These are phyloP conservation scores for Nicotiana sylvestris DNA, from an alignment of 257 asterid genomes.

Conservation along the genomic window DNA sequence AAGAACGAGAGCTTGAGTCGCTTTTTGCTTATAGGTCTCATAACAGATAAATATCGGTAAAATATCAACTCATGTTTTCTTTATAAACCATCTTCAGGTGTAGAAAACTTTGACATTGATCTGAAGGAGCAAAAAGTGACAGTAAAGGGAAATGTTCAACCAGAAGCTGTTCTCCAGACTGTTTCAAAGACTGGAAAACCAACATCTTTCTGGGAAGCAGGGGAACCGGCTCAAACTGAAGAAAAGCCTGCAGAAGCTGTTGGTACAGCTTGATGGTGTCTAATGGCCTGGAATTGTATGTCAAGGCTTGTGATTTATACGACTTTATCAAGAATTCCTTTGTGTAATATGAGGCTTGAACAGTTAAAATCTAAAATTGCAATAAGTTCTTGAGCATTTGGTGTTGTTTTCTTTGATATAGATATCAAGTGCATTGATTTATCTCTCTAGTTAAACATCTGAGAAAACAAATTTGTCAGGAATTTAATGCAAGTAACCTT, in stretches of 20 bases:
- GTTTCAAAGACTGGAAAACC: constrained; percentile 90
- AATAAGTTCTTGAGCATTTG: not conserved
- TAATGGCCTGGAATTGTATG: constrained; percentile 6
- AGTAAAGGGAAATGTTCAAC: constrained; percentile 66
- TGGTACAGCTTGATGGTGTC: constrained; percentile 9
- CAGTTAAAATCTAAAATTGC: not conserved
- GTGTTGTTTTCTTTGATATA: not conserved
- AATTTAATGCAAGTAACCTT: too few relatives aligned
- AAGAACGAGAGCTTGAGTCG: not conserved
- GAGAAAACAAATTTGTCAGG: not conserved
- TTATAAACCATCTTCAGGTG: constrained; percentile 36
- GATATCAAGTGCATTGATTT: not conserved
- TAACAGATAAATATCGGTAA: not conserved
- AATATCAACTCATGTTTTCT: not conserved
- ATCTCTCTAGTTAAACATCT: not conserved
- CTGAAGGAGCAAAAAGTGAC: constrained; percentile 91
- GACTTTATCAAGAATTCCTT: not conserved
- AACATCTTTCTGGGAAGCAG: constrained; percentile 78
- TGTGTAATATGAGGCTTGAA: not conserved
- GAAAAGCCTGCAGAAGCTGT: not conserved
- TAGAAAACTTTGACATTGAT: constrained; percentile 74
- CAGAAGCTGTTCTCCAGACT: constrained; percentile 81
- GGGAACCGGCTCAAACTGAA: constrained; percentile 5
- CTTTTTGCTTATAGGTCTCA: not conserved
- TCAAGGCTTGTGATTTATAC: not conserved